Evolutionary conservation across 179 eudicot species (phyloP), one percentile per base, ranked within the genome.

Genomic region (Vitellaria paradoxa): DNA sequence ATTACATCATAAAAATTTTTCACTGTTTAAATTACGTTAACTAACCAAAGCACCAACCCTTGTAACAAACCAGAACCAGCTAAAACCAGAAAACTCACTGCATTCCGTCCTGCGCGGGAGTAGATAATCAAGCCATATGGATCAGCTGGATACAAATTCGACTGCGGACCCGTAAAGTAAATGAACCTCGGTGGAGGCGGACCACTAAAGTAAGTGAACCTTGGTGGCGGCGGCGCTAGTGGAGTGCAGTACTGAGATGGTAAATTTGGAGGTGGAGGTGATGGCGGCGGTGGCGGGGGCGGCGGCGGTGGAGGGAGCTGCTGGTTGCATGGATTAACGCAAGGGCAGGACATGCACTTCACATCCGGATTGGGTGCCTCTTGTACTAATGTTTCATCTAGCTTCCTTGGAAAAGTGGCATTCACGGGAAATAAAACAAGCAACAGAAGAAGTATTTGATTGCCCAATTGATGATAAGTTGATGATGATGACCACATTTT

Each of bases 331-430:
- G 78, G 83, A 66, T 60, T 59, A 42, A 46, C 8, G 55, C 86
- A 83, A 14, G 86, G 68, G 59, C 86, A 83, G 26, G 66, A 66
- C 45, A 69, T 77, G 71, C 86, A 83, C 61, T 83, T 83, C 37
- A 80, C 52, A 53, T 62, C 76, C 18, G 66, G 18, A 47, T 74
- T 74, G 50, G 76, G 78, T 65, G 67, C 55, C 50, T 72, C 50
- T 56, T 50, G 75, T 26, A 55, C 61, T 37, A 60, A 37, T 26
- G 72, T 68, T 20, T 76, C 78, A 8, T 76, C 78, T 26, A 53
- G 30, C 60, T 75, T 49, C 14, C 15, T 65, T 26, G 71, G 23
- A 8, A n/a, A 50, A 9, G 8, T 52, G 9, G 72, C 53, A 65
- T 20, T 18, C 14, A 12, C 3, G 65, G 13, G 17, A 49, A 70